These are phyloP conservation scores for Cryptosporidium ubiquitum DNA, from an alignment of 169 alveolate genomes.

Conservation along the genomic window DNA sequence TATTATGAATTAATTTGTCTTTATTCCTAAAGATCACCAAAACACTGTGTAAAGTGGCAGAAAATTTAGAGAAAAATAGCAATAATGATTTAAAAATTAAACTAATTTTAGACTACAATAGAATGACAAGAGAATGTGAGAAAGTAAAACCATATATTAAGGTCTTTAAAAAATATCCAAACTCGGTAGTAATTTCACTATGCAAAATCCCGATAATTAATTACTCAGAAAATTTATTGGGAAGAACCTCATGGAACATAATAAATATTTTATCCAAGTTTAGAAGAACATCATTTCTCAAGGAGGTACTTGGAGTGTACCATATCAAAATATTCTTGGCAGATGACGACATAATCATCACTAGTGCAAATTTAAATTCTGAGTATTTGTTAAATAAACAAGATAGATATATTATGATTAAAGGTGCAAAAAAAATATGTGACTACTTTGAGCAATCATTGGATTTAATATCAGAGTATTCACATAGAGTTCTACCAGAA, in stretches of 20 bases:
- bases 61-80: neutral
- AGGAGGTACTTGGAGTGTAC: slow-evolving; percentile 61
- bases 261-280: neutral
- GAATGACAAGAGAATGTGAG: slow-evolving; percentile 1
- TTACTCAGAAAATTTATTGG: neutral
- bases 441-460: slow-evolving; percentile 29
- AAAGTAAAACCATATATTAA: neutral
- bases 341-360: slow-evolving; percentile 30
- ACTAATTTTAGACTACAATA: slow-evolving; percentile 32
- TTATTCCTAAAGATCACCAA: neutral
- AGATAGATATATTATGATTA: slow-evolving; percentile 43
- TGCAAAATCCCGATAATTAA: slow-evolving; percentile 29
- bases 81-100: slow-evolving; percentile 9
- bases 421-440: slow-evolving; percentile 19
- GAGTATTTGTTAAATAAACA: slow-evolving; percentile 37
- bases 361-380: slow-evolving; percentile 45
- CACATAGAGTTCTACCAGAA: slow-evolving; percentile 1
- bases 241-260: neutral
- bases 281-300: neutral
- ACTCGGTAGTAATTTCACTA: neutral
- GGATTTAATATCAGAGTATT: slow-evolving; percentile 18
- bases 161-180: slow-evolving; percentile 3
- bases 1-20: neutral
- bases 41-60: neutral
- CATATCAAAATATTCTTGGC: slow-evolving; percentile 57